Evolutionary conservation across 352 stramenopile species (phyloP), one percentile per base, ranked within the genome.

Genomic region (Aphanomyces invadans): DNA sequence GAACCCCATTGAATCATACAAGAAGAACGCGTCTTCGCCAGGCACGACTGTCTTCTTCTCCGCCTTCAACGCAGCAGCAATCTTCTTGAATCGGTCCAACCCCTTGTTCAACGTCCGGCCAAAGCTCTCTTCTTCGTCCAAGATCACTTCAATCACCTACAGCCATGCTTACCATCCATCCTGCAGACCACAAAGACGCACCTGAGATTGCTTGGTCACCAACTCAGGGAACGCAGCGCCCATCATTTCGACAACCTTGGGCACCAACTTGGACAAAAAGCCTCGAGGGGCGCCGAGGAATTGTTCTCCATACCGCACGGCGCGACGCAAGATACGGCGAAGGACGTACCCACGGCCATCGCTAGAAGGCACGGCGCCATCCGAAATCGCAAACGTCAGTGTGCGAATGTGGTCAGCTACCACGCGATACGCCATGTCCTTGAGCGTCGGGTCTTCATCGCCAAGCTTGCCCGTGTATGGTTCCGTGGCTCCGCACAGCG

Each of bases 1-100:
- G 80, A 99, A 99, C 54, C 97, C 97, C 76, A 99, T 91, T 25
- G 97, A 98, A 71, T 99, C 95, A 76, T 99, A 99, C 21, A 99
- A 74, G 73, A 98, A 99, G 80, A 99, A 99, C 2, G 96, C 97
- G 55, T 98, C 91, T 45, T 88, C 80, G 23, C 92, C 95, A n/a
- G 90, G 81, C 63, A 98, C 93, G 9, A 97, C 81, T 25, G 85
- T 81, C 17, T 74, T 68, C 49, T 78, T 76, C 51, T 83, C 62
- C 38, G 86, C 78, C 55, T 88, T 78, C 61, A 92, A 84, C 33
- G 70, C 65, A 68, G 82, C 73, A 11, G 86, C 92, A 46, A 95
- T 92, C 73, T 97, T 91, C 74, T 91, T 91, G 53, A 92, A 91
- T 28, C 82, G 81, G 33, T 93, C 81, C 63, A 90, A 85, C 45